Percentiles rank a stretch among this genome's conserved stretches.
Conservation (phyloP, 352 stramenopile species). For the Pythium periplocum region DNA sequence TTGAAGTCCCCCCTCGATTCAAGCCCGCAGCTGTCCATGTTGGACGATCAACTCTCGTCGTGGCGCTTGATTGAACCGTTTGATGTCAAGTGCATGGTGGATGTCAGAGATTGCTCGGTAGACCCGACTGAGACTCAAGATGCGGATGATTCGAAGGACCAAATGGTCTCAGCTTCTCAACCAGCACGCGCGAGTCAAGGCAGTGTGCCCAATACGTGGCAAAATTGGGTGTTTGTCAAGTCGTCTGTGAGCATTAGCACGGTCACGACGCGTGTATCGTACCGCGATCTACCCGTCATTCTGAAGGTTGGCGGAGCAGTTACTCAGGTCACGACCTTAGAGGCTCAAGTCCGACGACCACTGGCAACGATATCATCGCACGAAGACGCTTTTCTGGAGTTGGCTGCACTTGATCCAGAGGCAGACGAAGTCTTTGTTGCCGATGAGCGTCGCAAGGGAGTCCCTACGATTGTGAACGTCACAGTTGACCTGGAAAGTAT, state of each 20-base stretch:
- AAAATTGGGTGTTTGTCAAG: conserved; percentile 40
- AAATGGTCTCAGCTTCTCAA: no score
- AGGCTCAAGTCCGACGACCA: conserved; percentile 12
- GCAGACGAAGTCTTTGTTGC: background rate
- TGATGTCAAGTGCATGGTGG: background rate
- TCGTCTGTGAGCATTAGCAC: conserved; percentile 36
- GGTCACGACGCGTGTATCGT: conserved; percentile 57
- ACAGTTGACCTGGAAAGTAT: conserved; percentile 27
- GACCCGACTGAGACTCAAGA: no score
- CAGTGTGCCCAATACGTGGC: conserved; percentile 35
- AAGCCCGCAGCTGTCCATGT: no score
- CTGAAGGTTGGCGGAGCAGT: conserved; percentile 35
- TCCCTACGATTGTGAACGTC: conserved; percentile 2
- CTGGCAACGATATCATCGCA: conserved; percentile 11
- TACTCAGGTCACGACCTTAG: conserved; percentile 1
- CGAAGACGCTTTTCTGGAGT: conserved; percentile 16
- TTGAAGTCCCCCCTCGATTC: no score
- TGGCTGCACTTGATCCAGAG: conserved; percentile 10
- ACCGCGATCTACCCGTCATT: conserved; percentile 65
- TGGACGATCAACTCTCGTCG: background rate
- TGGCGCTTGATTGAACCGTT: conserved; percentile 16
- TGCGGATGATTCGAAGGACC: no score
- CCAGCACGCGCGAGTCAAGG: no score
- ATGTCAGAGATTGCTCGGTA: conserved; percentile 5
- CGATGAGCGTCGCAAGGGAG: no score